A percentile compares a stretch with the other conserved stretches of the same genome.
Conservation (phyloP, 371 early-diverging fungal genomes). For the Zancudomyces culisetae region DNA sequence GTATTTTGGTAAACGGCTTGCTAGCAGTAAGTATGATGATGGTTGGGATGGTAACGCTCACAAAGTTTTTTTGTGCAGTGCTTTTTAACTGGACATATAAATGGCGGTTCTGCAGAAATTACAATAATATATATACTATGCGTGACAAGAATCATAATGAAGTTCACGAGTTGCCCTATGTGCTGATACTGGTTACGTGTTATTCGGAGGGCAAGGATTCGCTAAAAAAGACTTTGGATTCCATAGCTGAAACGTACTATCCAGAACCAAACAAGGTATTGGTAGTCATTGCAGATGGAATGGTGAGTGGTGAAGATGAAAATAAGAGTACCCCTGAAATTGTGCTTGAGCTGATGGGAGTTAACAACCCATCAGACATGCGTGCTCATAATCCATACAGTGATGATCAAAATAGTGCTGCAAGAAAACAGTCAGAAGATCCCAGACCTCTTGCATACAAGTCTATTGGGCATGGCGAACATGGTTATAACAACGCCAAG, state of each 20-base stretch:
- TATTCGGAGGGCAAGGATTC: conserved; percentile 80
- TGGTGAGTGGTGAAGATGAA: conserved; percentile 46
- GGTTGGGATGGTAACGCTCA: conserved; percentile 14
- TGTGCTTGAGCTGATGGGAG: conserved; percentile 40
- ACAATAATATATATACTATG: neutral
- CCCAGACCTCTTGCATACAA: conserved; percentile 52
- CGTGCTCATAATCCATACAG: neutral
- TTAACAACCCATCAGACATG: neutral
- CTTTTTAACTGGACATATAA: conserved; percentile 64
- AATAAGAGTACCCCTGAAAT: conserved; percentile 50
- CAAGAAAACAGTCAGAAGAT: conserved; percentile 13
- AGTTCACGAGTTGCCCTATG: conserved; percentile 28
- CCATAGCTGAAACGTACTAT: conserved; percentile 78
- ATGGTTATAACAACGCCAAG: conserved; percentile 84
- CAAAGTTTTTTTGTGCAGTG: conserved; percentile 51
- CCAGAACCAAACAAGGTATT: conserved; percentile 75
- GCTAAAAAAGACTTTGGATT: conserved; percentile 78
- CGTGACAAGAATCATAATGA: conserved; percentile 17
- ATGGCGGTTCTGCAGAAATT: conserved; percentile 16
- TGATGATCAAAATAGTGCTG: neutral
- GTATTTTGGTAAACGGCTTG: conserved; percentile 13
- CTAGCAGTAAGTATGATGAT: conserved; percentile 11
- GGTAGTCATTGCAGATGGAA: conserved; percentile 70
- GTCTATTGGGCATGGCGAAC: conserved; percentile 77
- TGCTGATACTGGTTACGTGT: conserved; percentile 54